Evolutionary conservation across 2,329 filamentous ascomycete genomes (phyloP).

Genomic region (Nigrograna mackinnonii): DNA sequence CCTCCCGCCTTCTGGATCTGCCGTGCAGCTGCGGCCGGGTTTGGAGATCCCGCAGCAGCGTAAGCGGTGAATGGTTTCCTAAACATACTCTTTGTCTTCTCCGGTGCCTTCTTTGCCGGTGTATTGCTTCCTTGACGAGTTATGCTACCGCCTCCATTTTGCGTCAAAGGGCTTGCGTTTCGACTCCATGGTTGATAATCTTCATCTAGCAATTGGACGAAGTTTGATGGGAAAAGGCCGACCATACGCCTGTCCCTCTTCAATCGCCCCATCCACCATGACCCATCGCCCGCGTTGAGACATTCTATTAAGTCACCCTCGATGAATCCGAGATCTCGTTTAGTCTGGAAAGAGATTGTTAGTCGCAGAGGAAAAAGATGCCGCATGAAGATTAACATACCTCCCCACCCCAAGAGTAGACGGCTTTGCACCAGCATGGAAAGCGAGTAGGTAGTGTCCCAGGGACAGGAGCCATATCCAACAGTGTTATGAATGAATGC

Average conservation of each 20-base stretch:
- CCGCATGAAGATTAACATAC: slow-evolving; percentile 24
- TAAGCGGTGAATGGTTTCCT: slow-evolving; percentile 70
- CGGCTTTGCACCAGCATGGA: slow-evolving; percentile 87
- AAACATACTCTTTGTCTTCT: slow-evolving; percentile 60
- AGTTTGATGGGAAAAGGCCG: slow-evolving; percentile 95
- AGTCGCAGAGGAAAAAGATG: slow-evolving; percentile 18
- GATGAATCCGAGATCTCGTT: slow-evolving; percentile 93
- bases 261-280: slow-evolving; percentile 96
- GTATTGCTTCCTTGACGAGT: slow-evolving; percentile 56
- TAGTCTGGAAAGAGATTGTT: slow-evolving; percentile 58
- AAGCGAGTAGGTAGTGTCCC: slow-evolving; percentile 72
- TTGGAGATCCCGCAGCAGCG: slow-evolving; percentile 46
- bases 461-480: slow-evolving; percentile 49
- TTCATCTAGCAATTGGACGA: slow-evolving; percentile 86
- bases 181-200: slow-evolving; percentile 77
- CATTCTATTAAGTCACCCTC: slow-evolving; percentile 98
- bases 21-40: slow-evolving; percentile 43
- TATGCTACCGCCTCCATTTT: slow-evolving; percentile 45
- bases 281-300: slow-evolving; percentile 94
- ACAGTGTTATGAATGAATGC: neutral
- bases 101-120: slow-evolving; percentile 54
- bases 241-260: slow-evolving; percentile 88
- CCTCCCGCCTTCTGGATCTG: slow-evolving; percentile 36
- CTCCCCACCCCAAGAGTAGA: slow-evolving; percentile 94
- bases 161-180: slow-evolving; percentile 54